Evolutionary conservation across 2,329 filamentous ascomycete species (phyloP).

Genomic region (Zymoseptoria passerinii): DNA sequence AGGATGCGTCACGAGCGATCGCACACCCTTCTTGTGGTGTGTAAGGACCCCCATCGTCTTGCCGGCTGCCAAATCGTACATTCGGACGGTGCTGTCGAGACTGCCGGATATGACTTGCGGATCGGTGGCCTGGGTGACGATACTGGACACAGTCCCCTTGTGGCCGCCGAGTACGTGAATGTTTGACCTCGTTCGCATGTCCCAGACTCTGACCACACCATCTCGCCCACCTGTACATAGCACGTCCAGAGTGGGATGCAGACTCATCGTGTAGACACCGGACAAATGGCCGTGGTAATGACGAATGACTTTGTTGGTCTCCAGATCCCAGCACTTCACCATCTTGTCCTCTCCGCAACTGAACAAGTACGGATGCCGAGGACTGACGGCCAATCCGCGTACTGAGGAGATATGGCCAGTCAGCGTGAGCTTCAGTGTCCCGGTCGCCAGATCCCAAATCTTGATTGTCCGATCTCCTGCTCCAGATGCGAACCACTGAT

Average conservation of each 20-base stretch:
- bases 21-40: slow-evolving; percentile 96
- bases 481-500: slow-evolving; percentile 95
- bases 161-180: slow-evolving; percentile 89
- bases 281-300: slow-evolving; percentile 97
- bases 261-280: slow-evolving; percentile 82
- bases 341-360: slow-evolving; percentile 98
- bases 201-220: slow-evolving; percentile 92
- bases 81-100: slow-evolving; percentile 78
- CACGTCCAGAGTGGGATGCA: slow-evolving; percentile 94
- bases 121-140: slow-evolving; percentile 91
- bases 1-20: slow-evolving; percentile 75
- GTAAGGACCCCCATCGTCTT: slow-evolving; percentile 95
- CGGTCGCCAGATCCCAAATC: slow-evolving; percentile 92
- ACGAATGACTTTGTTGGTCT: slow-evolving; percentile 98
- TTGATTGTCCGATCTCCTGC: slow-evolving; percentile 96
- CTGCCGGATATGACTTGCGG: slow-evolving; percentile 93
- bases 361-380: slow-evolving; percentile 91
- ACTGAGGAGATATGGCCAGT: slow-evolving; percentile 94
- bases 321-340: slow-evolving; percentile 99
- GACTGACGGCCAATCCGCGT: slow-evolving; percentile 82
- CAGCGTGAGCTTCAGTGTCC: slow-evolving; percentile 72
- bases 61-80: slow-evolving; percentile 94
- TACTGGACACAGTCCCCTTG: slow-evolving; percentile 78
- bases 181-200: slow-evolving; percentile 94
- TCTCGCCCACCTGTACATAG: slow-evolving; percentile 91